Percentiles rank a stretch among this genome's conserved stretches.
These are phyloP conservation scores for Acrodontium crateriforme DNA, from an alignment of 2,329 filamentous ascomycete genomes.

Conservation along the genomic window DNA sequence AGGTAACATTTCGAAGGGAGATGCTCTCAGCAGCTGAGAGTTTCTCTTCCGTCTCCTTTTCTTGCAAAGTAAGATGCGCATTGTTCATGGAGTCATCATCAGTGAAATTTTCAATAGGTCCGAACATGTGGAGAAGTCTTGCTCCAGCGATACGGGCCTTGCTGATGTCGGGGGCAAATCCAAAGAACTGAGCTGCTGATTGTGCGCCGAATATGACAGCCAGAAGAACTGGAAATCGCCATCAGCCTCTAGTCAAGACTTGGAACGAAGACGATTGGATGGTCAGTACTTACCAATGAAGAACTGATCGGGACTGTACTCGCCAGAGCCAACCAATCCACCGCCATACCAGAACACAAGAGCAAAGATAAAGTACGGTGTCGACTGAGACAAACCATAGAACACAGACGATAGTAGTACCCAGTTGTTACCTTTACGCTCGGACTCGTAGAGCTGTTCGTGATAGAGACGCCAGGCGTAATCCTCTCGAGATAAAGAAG, in stretches of 20 bases:
- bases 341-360: slow-evolving; percentile 19
- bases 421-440: slow-evolving; percentile 7
- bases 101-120: too few relatives aligned
- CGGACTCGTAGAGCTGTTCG: slow-evolving; percentile 11
- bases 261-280: too few relatives aligned
- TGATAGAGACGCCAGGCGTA: slow-evolving; percentile 12
- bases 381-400: slow-evolving; percentile 14
- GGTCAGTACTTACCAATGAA: too few relatives aligned
- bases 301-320: slow-evolving; percentile 28
- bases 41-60: slow-evolving; percentile 24
- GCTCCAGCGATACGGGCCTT: slow-evolving; percentile 17
- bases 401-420: slow-evolving; percentile 8
- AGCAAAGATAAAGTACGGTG: slow-evolving; percentile 11
- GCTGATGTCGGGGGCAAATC: slow-evolving; percentile 33
- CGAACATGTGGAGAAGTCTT: too few relatives aligned
- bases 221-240: too few relatives aligned
- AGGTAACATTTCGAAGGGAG: slow-evolving; percentile 23
- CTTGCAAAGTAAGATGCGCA: slow-evolving; percentile 33
- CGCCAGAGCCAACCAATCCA: slow-evolving; percentile 13
- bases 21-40: too few relatives aligned
- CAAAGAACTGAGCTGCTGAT: slow-evolving; percentile 50
- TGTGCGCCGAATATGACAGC: slow-evolving; percentile 51
- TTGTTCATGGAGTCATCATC: too few relatives aligned
- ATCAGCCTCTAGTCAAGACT: too few relatives aligned
- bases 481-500: slow-evolving; percentile 14